These are phyloP conservation scores for Heteromeles arbutifolia DNA, from an alignment of 306 rosid genomes.

Conservation along the genomic window DNA sequence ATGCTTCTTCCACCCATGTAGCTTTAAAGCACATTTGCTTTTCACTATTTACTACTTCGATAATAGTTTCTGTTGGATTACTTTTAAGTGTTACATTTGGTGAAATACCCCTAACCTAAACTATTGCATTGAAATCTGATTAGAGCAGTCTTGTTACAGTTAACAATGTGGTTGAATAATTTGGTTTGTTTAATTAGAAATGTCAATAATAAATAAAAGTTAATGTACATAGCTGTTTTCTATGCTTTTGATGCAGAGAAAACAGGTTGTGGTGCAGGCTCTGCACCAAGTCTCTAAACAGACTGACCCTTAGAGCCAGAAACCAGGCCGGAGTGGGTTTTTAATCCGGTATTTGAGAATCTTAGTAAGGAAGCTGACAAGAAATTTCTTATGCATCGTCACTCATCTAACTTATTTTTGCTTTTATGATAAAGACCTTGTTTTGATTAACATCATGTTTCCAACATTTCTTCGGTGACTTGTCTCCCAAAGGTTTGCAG, in stretches of 20 bases:
- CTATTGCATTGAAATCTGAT: slow-evolving; percentile 17
- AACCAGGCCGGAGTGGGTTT: slow-evolving; percentile 71
- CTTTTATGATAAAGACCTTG: slow-evolving; percentile 28
- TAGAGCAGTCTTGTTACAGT: slow-evolving; percentile 23
- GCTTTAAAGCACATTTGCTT: background rate
- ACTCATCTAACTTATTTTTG: slow-evolving; percentile 32
- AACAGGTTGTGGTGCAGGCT: slow-evolving; percentile 75
- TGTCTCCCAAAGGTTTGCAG: slow-evolving; percentile 70
- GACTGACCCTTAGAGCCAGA: slow-evolving; percentile 85
- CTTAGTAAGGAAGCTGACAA: slow-evolving; percentile 62
- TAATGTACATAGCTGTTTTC: slow-evolving; percentile 62
- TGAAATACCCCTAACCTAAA: slow-evolving; percentile 17
- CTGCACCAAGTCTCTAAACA: slow-evolving; percentile 89
- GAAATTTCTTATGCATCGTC: slow-evolving; percentile 30
- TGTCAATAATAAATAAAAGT: slow-evolving; percentile 26
- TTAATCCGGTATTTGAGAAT: slow-evolving; percentile 57
- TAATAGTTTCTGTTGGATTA: background rate
- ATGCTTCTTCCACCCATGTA: background rate
- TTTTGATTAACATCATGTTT: slow-evolving; percentile 35
- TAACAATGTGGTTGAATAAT: slow-evolving; percentile 29
- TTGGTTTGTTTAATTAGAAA: slow-evolving; percentile 30
- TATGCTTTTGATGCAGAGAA: slow-evolving; percentile 96
- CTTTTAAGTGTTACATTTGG: slow-evolving; percentile 3
- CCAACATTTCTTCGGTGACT: slow-evolving; percentile 41
- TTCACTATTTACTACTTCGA: background rate